Evolutionary conservation across 2,329 filamentous ascomycete species (phyloP).

Genomic region (Shiraia sp.): DNA sequence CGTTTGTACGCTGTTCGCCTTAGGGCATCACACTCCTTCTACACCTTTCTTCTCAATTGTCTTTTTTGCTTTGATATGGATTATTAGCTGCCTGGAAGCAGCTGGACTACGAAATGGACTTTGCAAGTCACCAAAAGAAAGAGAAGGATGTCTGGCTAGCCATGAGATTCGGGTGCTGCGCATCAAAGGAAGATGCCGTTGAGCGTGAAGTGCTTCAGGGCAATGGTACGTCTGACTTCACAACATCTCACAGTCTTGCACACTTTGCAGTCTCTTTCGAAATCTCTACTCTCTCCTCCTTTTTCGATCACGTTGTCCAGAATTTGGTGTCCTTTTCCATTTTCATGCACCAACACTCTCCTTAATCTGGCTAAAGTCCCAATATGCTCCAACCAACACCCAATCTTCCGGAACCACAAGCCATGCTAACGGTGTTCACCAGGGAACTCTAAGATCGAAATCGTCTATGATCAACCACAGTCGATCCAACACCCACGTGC

Average conservation of each 20-base stretch:
- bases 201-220: slow-evolving; percentile 18
- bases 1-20: slow-evolving; percentile 8
- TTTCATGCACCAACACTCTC: slow-evolving; percentile 18
- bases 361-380: slow-evolving; percentile 30
- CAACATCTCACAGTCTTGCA: not conserved
- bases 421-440: slow-evolving; percentile 17
- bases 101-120: slow-evolving; percentile 23
- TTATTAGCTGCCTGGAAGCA: slow-evolving; percentile 35
- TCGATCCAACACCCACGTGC: slow-evolving; percentile 31
- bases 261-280: not conserved
- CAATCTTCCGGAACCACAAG: slow-evolving; percentile 13
- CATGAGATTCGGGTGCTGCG: slow-evolving; percentile 45
- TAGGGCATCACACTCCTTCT: slow-evolving; percentile 10
- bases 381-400: slow-evolving; percentile 6
- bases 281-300: not conserved
- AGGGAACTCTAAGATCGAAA: slow-evolving; percentile 30
- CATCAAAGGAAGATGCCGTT: slow-evolving; percentile 35
- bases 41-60: slow-evolving; percentile 5
- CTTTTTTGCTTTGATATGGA: slow-evolving; percentile 20
- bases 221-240: slow-evolving; percentile 32
- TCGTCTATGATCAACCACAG: slow-evolving; percentile 42
- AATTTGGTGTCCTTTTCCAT: slow-evolving; percentile 26
- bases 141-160: slow-evolving; percentile 38
- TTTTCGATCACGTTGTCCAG: not conserved
- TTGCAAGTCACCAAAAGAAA: slow-evolving; percentile 17